Base-by-base conservation (phyloP, 1,139 yeast genomes). In the Yamadazyma dushanensis region DNA sequence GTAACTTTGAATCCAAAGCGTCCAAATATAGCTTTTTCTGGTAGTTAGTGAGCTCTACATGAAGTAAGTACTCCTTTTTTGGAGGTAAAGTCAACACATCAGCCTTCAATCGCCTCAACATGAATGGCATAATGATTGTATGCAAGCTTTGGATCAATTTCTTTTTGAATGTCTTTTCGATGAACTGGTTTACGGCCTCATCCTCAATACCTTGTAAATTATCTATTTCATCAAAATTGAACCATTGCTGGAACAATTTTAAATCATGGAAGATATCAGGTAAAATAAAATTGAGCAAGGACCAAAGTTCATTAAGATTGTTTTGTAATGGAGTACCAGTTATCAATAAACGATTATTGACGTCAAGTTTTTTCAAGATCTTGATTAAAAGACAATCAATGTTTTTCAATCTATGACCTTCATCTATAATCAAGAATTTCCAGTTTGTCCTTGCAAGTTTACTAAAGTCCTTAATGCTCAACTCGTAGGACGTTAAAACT, bases 251-350 rank as follows among this genome's bases (percentile, higher is more conserved):
- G 54, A 92, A 92, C 31, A 88, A 70, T 35, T 83, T 92, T 42
- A 89, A 71, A 57, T 92, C 97, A 34, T 87, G 86, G 58, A 92
- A 92, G 25, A 92, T 84, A 52, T 90, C 96, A 0, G 98, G 97
- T 35, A 92, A 64, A 29, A 90, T 82, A 51, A 90, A 90, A 54
- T 92, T 90, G 38, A 90, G 66, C 40, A 90, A 65, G 0, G 96
- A 83, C 97, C 97, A 90, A 27, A 90, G 64, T 57, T 90, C 98
- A 35, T 83, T 76, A 38, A 90, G 64, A 53, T 89, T 90, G 55
- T 90, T 90, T 56, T 90, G 98, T 32, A 90, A 64, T 0, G 98
- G 97, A 0, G 98, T 90, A 13, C 97, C 97, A 0, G 97, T 90
- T 11, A 90, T 65, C 26, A 90, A 63, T 34, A 90, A 63, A 42